Base-by-base conservation (phyloP, 495 filamentous ascomycete genomes). In the Trichocladium uniseriatum region DNA sequence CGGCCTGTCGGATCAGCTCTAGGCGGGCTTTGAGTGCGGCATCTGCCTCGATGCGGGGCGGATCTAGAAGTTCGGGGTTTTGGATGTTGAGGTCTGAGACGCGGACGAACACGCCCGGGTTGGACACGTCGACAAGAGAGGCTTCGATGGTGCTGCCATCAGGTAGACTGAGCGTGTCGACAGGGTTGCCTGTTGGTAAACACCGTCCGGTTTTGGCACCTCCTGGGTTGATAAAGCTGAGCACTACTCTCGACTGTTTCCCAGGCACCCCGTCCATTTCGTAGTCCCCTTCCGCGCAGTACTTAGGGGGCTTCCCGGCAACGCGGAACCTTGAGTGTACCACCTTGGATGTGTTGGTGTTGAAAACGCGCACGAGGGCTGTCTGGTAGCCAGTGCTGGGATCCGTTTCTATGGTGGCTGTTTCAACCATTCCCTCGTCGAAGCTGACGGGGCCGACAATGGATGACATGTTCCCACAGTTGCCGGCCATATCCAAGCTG, bases 401-500 rank as follows among this genome's bases (percentile, higher is more conserved):
- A 4, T 69, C 59, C 9, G 38, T 41, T 36, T 60, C 43, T 19
- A 62, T 59, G 15, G 38, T 44, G 2, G 41, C 35, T 32, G 31
- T 24, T 19, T 38, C 21, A 5, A 78, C 59, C 9, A 86, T 24
- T 22, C 76, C 68, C 22, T 69, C 55, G 50, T 87, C 79, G 16
- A 81, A 67, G 1, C 80, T 78, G 53, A 75, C 81, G 0, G 84
- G 81, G 0, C 85, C 84, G 42, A 89, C 75, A 0, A 81, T 76
- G 21, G 73, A 70, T 0, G 66, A 76, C 82, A 88, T 86, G 53
- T 87, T 88, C 7, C 84, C 84, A 54, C 84, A 88, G 57, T 86
- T 88, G 11, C 81, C 79, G 1, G 77, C 78, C 49, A 78, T 75
- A 60, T 88, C 83, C 2, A 87, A 69, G 13, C 64, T 58, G 8